Evolutionary conservation across 1,284 basidiomycete species (phyloP), one percentile per base, ranked within the genome.

Genomic region (Sporisorium reilianum): DNA sequence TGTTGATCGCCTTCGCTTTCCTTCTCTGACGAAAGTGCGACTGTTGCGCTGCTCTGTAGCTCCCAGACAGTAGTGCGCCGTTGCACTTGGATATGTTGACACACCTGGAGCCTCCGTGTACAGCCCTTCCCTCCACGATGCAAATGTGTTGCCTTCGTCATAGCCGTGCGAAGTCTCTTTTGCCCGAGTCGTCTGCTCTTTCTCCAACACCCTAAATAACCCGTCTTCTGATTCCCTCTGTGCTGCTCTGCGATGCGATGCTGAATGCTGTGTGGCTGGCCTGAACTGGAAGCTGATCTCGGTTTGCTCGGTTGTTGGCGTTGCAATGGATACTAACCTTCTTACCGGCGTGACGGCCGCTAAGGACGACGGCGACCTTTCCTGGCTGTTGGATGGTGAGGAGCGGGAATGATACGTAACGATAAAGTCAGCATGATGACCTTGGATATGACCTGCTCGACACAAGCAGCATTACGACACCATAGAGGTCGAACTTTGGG

Each of bases 331-430:
- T 67, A 77, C 80, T 70, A 65, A 81, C 82, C 83, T 84, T 84
- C 80, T 84, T 82, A 67, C 83, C 83, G 66, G 83, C 83, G 68
- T 83, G 78, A 64, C 83, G 79, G 50, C 83, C 83, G 66, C 80
- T 80, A 52, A 84, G 81, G 57, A 83, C 79, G 71, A 85, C 79
- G 62, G 85, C 80, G 85, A 95, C 95, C 91, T 97, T 98, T 88
- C 95, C 95, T 87, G 95, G 93, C 89, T 97, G 97, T 91, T 93
- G 8, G 95, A 86, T 94, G 77, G 74, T 81, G 25, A 59, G 32
- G 18, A 40, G 23, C 23, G 41, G 23, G 20, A 20, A 34, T 12
- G 32, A 18, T n/a, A 46, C n/a, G 53, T 20, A 18, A 55, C 25
- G 7, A 22, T 14, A 20, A 46, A 30, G 32, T 58, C 51, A 65